Evolutionary conservation across 768 basidiomycete species (phyloP), one percentile per base, ranked within the genome.

Genomic region (Clitopilus hobsonii): DNA sequence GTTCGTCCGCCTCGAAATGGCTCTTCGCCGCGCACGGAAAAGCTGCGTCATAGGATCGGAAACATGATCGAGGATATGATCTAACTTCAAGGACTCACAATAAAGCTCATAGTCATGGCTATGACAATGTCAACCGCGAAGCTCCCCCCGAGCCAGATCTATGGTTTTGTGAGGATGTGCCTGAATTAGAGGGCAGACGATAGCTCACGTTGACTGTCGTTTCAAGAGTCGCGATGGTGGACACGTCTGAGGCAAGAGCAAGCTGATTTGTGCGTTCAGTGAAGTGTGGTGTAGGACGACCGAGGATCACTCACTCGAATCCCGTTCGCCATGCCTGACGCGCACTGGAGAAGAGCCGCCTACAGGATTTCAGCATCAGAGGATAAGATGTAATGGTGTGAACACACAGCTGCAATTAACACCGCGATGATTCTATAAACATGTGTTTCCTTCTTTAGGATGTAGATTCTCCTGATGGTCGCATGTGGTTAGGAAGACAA

Each of bases 61-160:
- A 23, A 18, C 6, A n/a, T 20, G n/a, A 25, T 38, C 20, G 2
- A 11, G 30, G 5, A 7, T n/a, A n/a, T 25, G 18, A 24, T 25
- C 14, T n/a, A 1, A 49, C 13, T 32, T 7, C n/a, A 10, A 18
- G 14, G 22, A 58, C 67, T 27, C 30, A 68, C 67, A 38, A 63
- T 61, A 52, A 54, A 64, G 27, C 65, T 51, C 64, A 66, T 65
- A 53, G 62, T 57, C 5, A 38, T 59, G n/a, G 64, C 61, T 30
- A 68, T 64, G 30, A 67, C 53, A 18, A 67, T 58, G 53, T 68
- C 67, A 8, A 60, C 58, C 14, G 58, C 61, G 53, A 66, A 63
- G 49, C 65, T 66, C 5, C 59, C 58, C 6, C 58, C 52, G 3
- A 68, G 58, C 67, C 67, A 68, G 27, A 66, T 48, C 64, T 66